A percentile compares a stretch with the other conserved stretches of the same genome.
Conservation (phyloP, 345 rosid species). For the Salix purpurea region DNA sequence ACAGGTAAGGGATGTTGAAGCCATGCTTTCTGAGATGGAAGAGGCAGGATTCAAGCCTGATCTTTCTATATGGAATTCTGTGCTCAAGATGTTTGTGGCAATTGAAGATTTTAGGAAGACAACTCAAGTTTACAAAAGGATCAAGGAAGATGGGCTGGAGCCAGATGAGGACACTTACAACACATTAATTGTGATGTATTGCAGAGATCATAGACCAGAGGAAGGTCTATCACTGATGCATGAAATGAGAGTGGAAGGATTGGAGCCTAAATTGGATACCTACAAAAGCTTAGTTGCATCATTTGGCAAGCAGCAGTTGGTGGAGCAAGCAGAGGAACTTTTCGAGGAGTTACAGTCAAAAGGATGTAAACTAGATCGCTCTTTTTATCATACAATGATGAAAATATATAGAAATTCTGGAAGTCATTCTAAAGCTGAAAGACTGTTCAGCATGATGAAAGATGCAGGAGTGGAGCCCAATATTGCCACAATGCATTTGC, state of each 20-base stretch:
- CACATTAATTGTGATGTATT: conserved; percentile 76
- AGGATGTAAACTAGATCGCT: conserved; percentile 76
- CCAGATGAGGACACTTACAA: conserved; percentile 89
- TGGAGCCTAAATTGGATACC: conserved; percentile 79
- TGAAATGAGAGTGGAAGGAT: conserved; percentile 64
- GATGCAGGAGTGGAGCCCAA: conserved; percentile 75
- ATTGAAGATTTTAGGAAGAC: conserved; percentile 76
- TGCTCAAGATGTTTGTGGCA: conserved; percentile 74
- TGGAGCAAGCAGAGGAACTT: conserved; percentile 73
- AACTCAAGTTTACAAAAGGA: conserved; percentile 61
- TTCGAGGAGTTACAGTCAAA: conserved; percentile 61
- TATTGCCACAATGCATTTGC: conserved; percentile 89
- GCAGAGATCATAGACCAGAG: conserved; percentile 81
- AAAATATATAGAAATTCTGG: conserved; percentile 77
- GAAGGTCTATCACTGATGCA: conserved; percentile 73
- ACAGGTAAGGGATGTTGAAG: conserved; percentile 77
- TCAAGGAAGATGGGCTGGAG: conserved; percentile 58
- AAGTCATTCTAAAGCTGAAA: conserved; percentile 68
- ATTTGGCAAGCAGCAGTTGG: conserved; percentile 63
- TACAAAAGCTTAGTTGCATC: conserved; percentile 94
- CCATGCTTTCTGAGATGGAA: conserved; percentile 87
- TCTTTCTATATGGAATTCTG: conserved; percentile 76
- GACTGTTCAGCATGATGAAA: conserved; percentile 62
- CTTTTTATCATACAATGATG: conserved; percentile 89
- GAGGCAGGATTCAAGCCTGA: conserved; percentile 83